Base-by-base conservation (phyloP, 1,284 basidiomycete species). In the Singerocomus inundabilis region DNA sequence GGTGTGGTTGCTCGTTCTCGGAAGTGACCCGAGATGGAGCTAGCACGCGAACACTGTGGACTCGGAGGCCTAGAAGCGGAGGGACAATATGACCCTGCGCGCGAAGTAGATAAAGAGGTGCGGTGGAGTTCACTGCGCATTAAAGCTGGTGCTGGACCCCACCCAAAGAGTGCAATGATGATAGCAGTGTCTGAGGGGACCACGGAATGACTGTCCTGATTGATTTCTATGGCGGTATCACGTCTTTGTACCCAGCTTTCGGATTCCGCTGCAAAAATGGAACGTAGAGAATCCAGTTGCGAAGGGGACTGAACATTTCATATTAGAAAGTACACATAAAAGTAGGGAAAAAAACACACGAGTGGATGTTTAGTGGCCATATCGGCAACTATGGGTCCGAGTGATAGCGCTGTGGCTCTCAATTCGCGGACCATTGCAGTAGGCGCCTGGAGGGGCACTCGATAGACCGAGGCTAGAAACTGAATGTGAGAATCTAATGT, bases 301-400 rank as follows among this genome's bases (percentile, higher is more conserved):
- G 60, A 72, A 29, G 69, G 51, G 4, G 73, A 75, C 80, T 83
- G 46, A 30, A 32, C 11, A 32, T 48, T 29, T 21, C 41, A 39
- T 29, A 49, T 59, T 11, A 53, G 37, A 35, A 32, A 31, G 15
- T 15, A 38, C 1, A 12, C 18, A 40, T 35, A 38, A 16, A 31
- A 24, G 12, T 24, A 40, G 31, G 37, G 28, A 16, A 38, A 25
- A 9, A 39, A 29, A 69, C 78, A 47, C 60, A 88, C 87, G 48
- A 91, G 69, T 40, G 88, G 88, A 59, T 91, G 88, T 57, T 81
- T 84, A 49, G 87, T 73, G 40, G 75, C 66, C 5, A 89, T 71
- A 43, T 74, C 74, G 48, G 76, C 64, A 41, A 90, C 60, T 2
- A 81, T 59, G 1, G 74, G 62, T 44, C 84, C 77, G 25, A 91